Evolutionary conservation across 208 protist species (phyloP).

Genomic region (Blechomonas ayalai): DNA sequence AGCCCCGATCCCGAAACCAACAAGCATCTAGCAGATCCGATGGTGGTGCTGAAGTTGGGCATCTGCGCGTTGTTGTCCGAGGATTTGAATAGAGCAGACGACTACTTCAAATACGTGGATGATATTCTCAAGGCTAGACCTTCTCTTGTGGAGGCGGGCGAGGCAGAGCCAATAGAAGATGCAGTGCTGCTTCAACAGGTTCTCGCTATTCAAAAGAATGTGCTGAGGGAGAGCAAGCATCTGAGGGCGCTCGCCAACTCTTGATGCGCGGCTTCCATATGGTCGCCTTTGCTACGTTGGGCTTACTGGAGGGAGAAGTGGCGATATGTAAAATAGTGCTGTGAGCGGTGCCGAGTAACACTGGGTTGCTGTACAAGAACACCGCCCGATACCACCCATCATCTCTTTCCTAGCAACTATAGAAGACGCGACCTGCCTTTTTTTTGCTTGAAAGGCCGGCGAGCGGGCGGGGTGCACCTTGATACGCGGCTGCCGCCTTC

Average conservation of each 20-base stretch:
- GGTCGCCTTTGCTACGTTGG: too few relatives aligned
- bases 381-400: too few relatives aligned
- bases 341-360: too few relatives aligned
- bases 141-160: conserved; percentile 40
- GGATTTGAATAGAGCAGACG: conserved; percentile 48
- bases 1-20: conserved; percentile 11
- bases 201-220: conserved; percentile 39
- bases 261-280: too few relatives aligned
- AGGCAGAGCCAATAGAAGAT: conserved; percentile 58
- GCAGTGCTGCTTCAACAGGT: conserved; percentile 38
- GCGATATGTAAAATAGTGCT: too few relatives aligned
- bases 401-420: too few relatives aligned
- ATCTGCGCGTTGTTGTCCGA: conserved; percentile 55
- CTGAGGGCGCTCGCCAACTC: neutral
- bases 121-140: conserved; percentile 57
- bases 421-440: too few relatives aligned
- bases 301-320: too few relatives aligned
- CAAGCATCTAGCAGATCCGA: conserved; percentile 28
- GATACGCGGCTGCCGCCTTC: too few relatives aligned
- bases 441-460: too few relatives aligned
- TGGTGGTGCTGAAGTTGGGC: conserved; percentile 60
- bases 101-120: conserved; percentile 46
- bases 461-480: too few relatives aligned
- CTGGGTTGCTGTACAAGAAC: too few relatives aligned
- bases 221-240: conserved; percentile 31